Evolutionary conservation across 352 stramenopile species (phyloP).

Genomic region (Pythium grandisporangium): DNA sequence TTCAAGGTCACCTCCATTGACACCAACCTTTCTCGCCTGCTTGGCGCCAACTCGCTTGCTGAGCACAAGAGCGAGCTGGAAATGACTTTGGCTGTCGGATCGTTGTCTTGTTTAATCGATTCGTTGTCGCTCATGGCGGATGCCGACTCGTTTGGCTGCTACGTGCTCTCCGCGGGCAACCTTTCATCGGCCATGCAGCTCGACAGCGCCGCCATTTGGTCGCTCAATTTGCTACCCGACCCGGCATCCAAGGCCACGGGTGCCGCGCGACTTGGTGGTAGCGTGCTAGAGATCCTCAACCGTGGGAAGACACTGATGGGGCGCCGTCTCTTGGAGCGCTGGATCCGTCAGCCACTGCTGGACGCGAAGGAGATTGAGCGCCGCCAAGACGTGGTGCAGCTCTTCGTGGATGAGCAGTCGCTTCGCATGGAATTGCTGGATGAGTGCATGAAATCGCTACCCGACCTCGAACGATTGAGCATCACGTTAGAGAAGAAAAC

Average conservation of each 20-base stretch:
- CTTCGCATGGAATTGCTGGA: constrained; percentile 84
- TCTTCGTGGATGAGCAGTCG: constrained; percentile 87
- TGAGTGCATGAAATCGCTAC: constrained; percentile 81
- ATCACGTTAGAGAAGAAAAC: constrained; percentile 63
- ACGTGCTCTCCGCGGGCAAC: constrained; percentile 50
- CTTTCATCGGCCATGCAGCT: constrained; percentile 88
- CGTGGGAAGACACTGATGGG: constrained; percentile 93
- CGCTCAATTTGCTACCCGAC: constrained; percentile 89
- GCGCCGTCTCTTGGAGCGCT: constrained; percentile 89
- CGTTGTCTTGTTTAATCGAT: constrained; percentile 57
- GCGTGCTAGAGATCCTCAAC: constrained; percentile 92
- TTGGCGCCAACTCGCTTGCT: constrained; percentile 40
- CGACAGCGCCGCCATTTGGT: constrained; percentile 88
- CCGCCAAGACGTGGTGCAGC: constrained; percentile 88
- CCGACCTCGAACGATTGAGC: constrained; percentile 67
- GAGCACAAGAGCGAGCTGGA: constrained; percentile 62
- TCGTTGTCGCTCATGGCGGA: constrained; percentile 61
- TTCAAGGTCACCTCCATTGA: constrained; percentile 56
- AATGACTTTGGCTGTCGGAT: constrained; percentile 56
- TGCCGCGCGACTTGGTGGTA: constrained; percentile 47
- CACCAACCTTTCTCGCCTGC: constrained; percentile 48
- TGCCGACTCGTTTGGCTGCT: constrained; percentile 64
- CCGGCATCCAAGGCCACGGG: constrained; percentile 26
- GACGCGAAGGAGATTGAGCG: constrained; percentile 77
- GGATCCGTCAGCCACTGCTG: constrained; percentile 95